Conservation (phyloP, 768 basidiomycete genomes). For the Tulasnella sp. region DNA sequence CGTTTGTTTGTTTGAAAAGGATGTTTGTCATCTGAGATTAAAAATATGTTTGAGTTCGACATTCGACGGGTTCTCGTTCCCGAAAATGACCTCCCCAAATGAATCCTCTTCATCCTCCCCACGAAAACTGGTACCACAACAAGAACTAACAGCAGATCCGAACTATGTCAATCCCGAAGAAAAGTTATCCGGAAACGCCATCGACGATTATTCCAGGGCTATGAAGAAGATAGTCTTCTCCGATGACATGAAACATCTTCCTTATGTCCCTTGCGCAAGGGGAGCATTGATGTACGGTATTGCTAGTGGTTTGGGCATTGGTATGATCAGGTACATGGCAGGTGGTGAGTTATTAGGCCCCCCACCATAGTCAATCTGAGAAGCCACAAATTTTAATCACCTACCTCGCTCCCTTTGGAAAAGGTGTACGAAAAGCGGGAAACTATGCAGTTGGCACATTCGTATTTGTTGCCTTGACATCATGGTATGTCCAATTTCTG, state of each 20-base stretch:
- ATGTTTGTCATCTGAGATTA: too few relatives aligned
- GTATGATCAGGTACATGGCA: slow-evolving; percentile 55
- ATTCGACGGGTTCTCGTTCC: too few relatives aligned
- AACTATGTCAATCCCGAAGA: too few relatives aligned
- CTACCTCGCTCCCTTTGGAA: neutral
- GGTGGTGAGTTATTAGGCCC: slow-evolving; percentile 34
- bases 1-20: too few relatives aligned
- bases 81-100: too few relatives aligned
- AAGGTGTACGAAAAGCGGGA: slow-evolving; percentile 52
- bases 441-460: slow-evolving; percentile 76
- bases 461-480: slow-evolving; percentile 47
- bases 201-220: too few relatives aligned
- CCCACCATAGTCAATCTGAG: slow-evolving; percentile 15
- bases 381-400: neutral
- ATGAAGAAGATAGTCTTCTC: too few relatives aligned
- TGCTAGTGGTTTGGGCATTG: slow-evolving; percentile 65
- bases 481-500: slow-evolving; percentile 40
- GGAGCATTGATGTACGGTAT: slow-evolving; percentile 65
- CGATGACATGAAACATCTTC: slow-evolving; percentile 49
- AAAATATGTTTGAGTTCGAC: too few relatives aligned
- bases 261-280: slow-evolving; percentile 63
- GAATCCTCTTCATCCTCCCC: too few relatives aligned
- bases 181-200: too few relatives aligned
- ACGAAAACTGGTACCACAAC: too few relatives aligned
- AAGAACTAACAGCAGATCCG: too few relatives aligned